Conservation (phyloP, 495 filamentous ascomycete species). For the Penicillium angulare region DNA sequence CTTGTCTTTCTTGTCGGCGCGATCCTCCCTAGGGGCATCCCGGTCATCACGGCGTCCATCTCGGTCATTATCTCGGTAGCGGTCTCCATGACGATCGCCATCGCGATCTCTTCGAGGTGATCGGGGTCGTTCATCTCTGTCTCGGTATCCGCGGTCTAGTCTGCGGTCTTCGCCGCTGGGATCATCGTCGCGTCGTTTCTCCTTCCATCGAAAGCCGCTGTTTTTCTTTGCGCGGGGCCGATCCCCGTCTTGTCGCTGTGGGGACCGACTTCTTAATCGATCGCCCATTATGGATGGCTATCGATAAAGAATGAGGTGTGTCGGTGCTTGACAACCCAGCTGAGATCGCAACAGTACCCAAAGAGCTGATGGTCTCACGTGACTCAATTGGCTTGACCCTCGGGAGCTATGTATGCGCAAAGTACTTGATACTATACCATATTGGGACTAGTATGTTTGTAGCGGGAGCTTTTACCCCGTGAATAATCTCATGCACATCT, state of each 20-base stretch:
- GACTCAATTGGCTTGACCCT: conserved; percentile 18
- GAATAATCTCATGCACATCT: not conserved
- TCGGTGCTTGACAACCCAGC: conserved; percentile 12
- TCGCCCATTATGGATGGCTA: conserved; percentile 29
- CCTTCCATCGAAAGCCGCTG: conserved; percentile 66
- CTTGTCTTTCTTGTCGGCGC: conserved; percentile 33
- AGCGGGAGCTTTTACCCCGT: conserved; percentile 2
- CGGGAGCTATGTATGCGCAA: not conserved
- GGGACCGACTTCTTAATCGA: conserved; percentile 40
- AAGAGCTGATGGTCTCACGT: conserved; percentile 20
- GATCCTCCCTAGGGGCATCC: conserved; percentile 26
- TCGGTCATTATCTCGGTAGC: conserved; percentile 21
- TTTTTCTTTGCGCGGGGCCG: conserved; percentile 31
- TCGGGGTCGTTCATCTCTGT: conserved; percentile 31
- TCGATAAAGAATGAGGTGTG: conserved; percentile 9
- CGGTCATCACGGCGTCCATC: conserved; percentile 26
- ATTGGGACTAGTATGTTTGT: conserved; percentile 21
- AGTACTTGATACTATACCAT: conserved; percentile 5
- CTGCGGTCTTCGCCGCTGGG: conserved; percentile 43
- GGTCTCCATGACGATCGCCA: conserved; percentile 20
- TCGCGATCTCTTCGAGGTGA: conserved; percentile 35
- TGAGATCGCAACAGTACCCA: conserved; percentile 12
- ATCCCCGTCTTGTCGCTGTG: conserved; percentile 26
- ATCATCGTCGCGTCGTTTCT: conserved; percentile 53
- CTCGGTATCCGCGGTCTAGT: conserved; percentile 57